Evolutionary conservation across 441 rosid species (phyloP).

Genomic region (Metrosideros polymorpha): DNA sequence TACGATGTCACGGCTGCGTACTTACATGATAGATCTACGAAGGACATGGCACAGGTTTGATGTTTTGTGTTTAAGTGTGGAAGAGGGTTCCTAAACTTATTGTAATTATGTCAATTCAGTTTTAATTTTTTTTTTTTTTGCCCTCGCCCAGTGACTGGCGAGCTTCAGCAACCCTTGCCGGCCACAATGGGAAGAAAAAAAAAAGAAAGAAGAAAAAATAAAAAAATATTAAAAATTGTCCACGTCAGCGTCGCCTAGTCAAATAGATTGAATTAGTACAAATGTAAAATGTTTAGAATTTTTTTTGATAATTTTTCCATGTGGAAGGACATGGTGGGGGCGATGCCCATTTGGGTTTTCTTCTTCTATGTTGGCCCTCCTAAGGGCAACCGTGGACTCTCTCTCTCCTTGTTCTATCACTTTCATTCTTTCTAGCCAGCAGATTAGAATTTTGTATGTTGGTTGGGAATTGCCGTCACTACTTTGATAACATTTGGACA

Average conservation of each 20-base stretch:
- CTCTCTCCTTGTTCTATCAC: neutral
- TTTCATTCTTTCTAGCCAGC: neutral
- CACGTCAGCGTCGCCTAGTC: no score
- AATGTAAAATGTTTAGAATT: no score
- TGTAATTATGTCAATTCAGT: no score
- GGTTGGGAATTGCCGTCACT: neutral
- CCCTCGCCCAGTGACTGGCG: no score
- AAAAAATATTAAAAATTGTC: no score
- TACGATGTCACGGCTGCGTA: neutral
- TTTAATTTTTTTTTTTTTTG: no score
- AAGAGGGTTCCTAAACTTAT: no score
- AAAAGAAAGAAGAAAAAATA: no score
- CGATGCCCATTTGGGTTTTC: constrained; percentile 29
- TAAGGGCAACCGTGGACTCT: constrained; percentile 47
- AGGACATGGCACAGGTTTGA: constrained; percentile 34
- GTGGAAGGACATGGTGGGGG: constrained; percentile 48
- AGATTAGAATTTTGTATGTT: neutral
- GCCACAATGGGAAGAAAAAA: no score
- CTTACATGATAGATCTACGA: constrained; percentile 11
- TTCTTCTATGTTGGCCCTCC: constrained; percentile 48
- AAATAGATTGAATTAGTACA: no score
- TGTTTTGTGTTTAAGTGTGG: constrained; percentile 31
- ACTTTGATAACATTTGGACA: neutral
- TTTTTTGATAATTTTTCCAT: no score
- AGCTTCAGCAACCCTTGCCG: no score